These are phyloP conservation scores for Hsuehochloa calcarea DNA, from an alignment of 176 grass and related monocot genomes.

Conservation along the genomic window DNA sequence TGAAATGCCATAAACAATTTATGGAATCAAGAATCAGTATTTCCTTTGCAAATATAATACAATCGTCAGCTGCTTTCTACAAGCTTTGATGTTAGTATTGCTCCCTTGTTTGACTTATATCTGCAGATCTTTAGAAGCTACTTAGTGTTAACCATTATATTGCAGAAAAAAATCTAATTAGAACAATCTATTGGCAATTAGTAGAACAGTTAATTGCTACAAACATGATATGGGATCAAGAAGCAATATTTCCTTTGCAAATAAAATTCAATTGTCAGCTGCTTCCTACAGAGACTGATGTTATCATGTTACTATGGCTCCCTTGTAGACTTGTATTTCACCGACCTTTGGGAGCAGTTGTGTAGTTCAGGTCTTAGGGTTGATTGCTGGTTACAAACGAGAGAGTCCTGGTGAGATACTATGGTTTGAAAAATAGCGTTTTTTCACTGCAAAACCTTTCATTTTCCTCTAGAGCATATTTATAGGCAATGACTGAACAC, in stretches of 20 bases:
- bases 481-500: neutral
- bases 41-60: neutral
- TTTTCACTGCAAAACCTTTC: neutral
- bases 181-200: neutral
- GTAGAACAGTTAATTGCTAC: neutral
- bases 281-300: neutral
- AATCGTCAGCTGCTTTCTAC: neutral
- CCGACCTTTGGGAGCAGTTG: neutral
- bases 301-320: neutral
- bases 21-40: neutral
- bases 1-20: neutral
- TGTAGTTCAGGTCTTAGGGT: constrained; percentile 1
- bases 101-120: constrained; percentile 1
- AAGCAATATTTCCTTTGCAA: neutral
- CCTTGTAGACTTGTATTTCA: neutral
- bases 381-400: constrained; percentile 4
- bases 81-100: neutral
- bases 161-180: neutral
- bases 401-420: neutral
- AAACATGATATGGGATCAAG: neutral
- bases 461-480: neutral
- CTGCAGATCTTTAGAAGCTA: neutral
- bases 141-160: neutral
- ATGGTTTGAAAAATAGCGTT: neutral
- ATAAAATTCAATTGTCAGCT: neutral